These are phyloP conservation scores for Paraphoma chrysanthemicola DNA, from an alignment of 2,329 filamentous ascomycete species.

Conservation along the genomic window DNA sequence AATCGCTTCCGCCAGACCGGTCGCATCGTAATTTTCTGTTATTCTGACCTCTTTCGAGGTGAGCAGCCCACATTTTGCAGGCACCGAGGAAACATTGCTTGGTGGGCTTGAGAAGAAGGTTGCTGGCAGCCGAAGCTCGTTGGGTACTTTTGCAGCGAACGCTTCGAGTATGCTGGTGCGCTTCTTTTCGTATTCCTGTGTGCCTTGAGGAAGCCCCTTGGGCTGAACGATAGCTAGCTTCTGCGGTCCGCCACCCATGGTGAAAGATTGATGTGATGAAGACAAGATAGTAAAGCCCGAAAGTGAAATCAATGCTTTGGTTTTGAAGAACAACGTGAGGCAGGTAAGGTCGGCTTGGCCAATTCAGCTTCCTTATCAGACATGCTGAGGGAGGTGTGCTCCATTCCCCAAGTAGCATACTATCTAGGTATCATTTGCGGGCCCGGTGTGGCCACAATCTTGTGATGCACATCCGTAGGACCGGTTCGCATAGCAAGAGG, in stretches of 20 bases:
- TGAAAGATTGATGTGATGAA: neutral
- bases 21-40: slow-evolving; percentile 56
- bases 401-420: neutral
- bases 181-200: neutral
- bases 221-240: slow-evolving; percentile 16
- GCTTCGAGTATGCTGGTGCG: slow-evolving; percentile 15
- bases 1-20: slow-evolving; percentile 51
- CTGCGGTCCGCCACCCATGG: slow-evolving; percentile 5
- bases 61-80: slow-evolving; percentile 51
- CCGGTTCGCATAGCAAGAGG: neutral
- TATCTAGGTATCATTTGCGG: neutral
- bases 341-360: neutral
- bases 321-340: no score
- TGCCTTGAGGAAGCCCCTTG: slow-evolving; percentile 21
- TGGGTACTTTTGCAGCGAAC: slow-evolving; percentile 21
- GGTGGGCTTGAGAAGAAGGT: slow-evolving; percentile 19
- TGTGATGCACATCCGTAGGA: neutral
- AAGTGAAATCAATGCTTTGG: no score
- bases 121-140: slow-evolving; percentile 14
- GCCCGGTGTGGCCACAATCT: neutral
- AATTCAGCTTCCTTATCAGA: slow-evolving; percentile 1
- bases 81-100: slow-evolving; percentile 24
- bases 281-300: neutral
- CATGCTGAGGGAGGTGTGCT: neutral
- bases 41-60: slow-evolving; percentile 56